These are phyloP conservation scores for Papiliotrema fonsecae DNA, from an alignment of 1,284 basidiomycete genomes.

Conservation along the genomic window DNA sequence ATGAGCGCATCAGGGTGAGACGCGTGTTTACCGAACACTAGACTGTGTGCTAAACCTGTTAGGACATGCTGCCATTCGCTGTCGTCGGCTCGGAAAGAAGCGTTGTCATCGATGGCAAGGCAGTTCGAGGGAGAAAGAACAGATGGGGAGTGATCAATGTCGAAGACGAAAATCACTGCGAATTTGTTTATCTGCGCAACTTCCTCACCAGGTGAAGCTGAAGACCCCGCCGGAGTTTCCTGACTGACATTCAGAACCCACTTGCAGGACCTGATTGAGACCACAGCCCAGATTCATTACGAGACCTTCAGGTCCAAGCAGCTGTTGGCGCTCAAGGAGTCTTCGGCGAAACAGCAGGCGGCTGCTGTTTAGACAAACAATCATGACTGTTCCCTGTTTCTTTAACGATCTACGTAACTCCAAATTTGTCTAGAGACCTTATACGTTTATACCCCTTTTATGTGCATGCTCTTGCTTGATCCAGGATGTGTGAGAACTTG, in stretches of 20 bases:
- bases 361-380: not conserved
- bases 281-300: conserved; percentile 97
- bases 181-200: conserved; percentile 95
- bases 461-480: no score
- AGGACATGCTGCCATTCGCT: conserved; percentile 94
- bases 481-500: no score
- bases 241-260: conserved; percentile 64
- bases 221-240: not conserved
- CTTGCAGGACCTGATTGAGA: conserved; percentile 97
- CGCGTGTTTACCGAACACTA: not conserved
- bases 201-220: conserved; percentile 77
- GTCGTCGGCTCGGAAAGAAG: conserved; percentile 92
- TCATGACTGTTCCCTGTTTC: no score
- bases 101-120: conserved; percentile 91
- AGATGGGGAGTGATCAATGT: conserved; percentile 98
- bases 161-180: conserved; percentile 94
- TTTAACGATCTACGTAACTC: no score
- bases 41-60: conserved; percentile 10
- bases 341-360: conserved; percentile 42
- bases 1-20: conserved; percentile 81
- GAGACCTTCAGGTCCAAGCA: conserved; percentile 99
- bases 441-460: no score
- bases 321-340: conserved; percentile 49
- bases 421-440: no score
- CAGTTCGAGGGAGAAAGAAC: conserved; percentile 93